phyloP scores from a whole-genome alignment of 2,329 filamentous ascomycete species.

The Cytospora piceae region DNA sequence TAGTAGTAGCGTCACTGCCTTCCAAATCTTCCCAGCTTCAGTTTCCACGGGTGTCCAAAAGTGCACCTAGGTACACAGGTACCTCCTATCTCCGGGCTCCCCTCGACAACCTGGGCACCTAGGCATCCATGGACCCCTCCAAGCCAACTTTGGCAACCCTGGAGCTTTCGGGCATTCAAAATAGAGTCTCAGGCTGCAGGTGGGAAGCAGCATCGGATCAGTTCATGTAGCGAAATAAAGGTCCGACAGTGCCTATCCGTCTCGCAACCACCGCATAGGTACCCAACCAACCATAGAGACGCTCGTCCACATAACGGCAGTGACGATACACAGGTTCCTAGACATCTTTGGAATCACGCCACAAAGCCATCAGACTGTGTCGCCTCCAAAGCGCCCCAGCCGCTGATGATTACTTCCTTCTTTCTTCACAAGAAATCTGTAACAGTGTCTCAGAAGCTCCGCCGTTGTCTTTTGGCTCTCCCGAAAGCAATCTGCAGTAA shows the following conservation, averaged over 20 bases:
- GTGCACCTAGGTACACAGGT: neutral
- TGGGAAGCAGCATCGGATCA: neutral
- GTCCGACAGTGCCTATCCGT: neutral
- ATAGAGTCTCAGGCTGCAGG: neutral
- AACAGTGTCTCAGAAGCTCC: conserved; percentile 6
- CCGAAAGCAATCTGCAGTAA: neutral
- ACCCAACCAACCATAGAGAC: neutral
- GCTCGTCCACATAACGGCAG: neutral
- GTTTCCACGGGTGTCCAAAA: neutral
- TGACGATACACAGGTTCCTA: conserved; percentile 9
- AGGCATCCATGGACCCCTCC: neutral
- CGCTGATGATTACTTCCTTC: neutral
- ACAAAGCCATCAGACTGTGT: neutral
- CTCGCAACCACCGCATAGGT: neutral
- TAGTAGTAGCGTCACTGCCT: neutral
- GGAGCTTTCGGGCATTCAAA: neutral
- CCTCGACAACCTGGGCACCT: no score
- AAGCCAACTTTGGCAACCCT: no score
- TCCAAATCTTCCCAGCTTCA: neutral
- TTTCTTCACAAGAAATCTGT: neutral
- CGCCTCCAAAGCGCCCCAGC: neutral
- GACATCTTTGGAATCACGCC: neutral
- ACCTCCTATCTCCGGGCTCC: neutral
- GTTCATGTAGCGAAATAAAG: neutral
- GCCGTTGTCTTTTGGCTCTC: neutral